Evolutionary conservation across 805 yeast genomes (phyloP), one percentile per base, ranked within the genome.

Genomic region (Gaillardinia entomophila): DNA sequence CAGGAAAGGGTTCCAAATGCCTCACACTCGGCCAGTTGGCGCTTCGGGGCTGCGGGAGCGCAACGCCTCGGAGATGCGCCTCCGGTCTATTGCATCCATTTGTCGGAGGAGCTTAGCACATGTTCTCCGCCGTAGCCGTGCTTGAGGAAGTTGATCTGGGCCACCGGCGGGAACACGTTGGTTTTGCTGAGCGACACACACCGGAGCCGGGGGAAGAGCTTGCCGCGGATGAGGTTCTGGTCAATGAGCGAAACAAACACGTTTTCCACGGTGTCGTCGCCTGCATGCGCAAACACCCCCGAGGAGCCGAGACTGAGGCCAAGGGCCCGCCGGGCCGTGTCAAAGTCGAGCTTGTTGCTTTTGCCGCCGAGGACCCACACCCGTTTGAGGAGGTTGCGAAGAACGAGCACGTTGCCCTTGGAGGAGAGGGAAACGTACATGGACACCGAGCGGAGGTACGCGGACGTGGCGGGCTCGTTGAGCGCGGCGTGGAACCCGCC

Each of bases 211-310:
- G 74, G 61, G 23, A 66, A 57, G 0, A 75, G 45, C 36, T 76
- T 77, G 0, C 79, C 82, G 38, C 68, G 73, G 23, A 78, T 43
- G 12, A 75, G 47, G 34, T 71, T 73, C 35, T 72, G 73, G 38
- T 74, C 80, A 26, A 74, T 68, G n/a, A 78, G 43, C 2, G 73
- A 53, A 11, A 72, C 57, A 28, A 76, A 49, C 6, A 77, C 42
- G 32, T 73, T 76, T 37, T 77, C 82, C 8, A 68, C 62, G 24
- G 68, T 55, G 11, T 45, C 30, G 37, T 72, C 75, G 11, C 28
- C 28, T 10, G 16, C 5, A 26, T 26, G 18, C 5, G 5, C n/a
- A 16, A 16, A 5, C 6, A 4, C 4, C 6, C 4, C 13, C 6
- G 29, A 8, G 16, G 7, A 3, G 14, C 14, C 27, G 34, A 42